Evolutionary conservation across 2,329 filamentous ascomycete species (phyloP).

Genomic region (Domatiomyces catenatus): DNA sequence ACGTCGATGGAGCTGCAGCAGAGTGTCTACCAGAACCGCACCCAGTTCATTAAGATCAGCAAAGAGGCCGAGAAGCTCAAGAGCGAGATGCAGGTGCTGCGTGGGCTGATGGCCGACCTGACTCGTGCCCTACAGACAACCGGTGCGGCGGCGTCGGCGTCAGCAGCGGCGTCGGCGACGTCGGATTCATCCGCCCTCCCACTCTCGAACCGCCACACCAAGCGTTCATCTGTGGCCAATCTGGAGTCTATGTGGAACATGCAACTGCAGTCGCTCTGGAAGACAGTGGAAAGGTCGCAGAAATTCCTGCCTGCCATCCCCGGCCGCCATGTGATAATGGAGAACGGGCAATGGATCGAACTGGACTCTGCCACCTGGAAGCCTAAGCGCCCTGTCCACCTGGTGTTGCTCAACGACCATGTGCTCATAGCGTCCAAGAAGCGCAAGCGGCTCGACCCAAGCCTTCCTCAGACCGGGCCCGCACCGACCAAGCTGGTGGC

Average conservation of each 20-base stretch:
- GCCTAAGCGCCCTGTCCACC: conserved; percentile 70
- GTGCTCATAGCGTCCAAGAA: conserved; percentile 80
- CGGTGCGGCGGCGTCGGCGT: conserved; percentile 21
- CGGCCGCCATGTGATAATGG: conserved; percentile 85
- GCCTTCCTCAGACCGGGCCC: conserved; percentile 30
- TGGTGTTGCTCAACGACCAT: conserved; percentile 90
- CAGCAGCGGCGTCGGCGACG: conserved; percentile 29
- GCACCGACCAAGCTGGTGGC: conserved; percentile 63
- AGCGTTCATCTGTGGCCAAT: conserved; percentile 75
- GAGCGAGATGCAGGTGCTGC: conserved; percentile 79
- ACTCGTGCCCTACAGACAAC: conserved; percentile 47
- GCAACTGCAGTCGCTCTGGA: conserved; percentile 70
- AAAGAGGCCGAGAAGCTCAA: conserved; percentile 98
- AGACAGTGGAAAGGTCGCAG: conserved; percentile 92
- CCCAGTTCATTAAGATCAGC: conserved; percentile 97
- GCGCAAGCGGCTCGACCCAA: conserved; percentile 69
- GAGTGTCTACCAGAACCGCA: conserved; percentile 91
- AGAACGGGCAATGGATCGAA: conserved; percentile 88
- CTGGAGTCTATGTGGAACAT: conserved; percentile 53
- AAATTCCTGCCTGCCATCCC: conserved; percentile 85
- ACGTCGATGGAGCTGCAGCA: conserved; percentile 77
- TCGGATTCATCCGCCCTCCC: conserved; percentile 6
- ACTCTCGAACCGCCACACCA: conserved; percentile 42
- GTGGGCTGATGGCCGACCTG: conserved; percentile 82
- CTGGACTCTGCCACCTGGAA: conserved; percentile 97